Percentiles rank a stretch among this genome's conserved stretches.
Evolutionary conservation across 352 stramenopile genomes (phyloP).

Genomic region (Blastocystis sp.): DNA sequence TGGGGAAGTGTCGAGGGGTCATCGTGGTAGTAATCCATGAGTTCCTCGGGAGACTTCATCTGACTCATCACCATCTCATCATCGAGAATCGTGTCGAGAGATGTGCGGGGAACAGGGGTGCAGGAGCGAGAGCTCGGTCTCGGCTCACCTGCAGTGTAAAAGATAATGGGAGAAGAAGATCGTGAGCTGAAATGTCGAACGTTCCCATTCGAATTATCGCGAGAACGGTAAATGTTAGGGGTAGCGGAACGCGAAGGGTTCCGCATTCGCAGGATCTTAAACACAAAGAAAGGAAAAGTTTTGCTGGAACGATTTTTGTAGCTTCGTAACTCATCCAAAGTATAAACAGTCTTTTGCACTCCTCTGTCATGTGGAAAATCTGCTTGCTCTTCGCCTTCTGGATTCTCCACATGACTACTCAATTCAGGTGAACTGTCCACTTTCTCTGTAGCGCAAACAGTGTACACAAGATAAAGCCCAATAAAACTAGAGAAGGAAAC

Average conservation of each 20-base stretch:
- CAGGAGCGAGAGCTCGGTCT: background rate
- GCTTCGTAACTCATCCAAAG: background rate
- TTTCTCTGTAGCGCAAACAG: background rate
- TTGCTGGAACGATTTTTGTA: background rate
- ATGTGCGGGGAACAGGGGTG: background rate
- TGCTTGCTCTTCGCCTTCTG: no score
- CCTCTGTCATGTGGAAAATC: background rate
- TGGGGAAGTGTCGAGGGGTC: constrained; percentile 49
- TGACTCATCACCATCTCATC: background rate
- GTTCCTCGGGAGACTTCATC: background rate
- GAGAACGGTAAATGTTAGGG: background rate
- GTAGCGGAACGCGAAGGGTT: constrained; percentile 1
- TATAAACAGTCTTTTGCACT: background rate
- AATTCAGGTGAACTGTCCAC: background rate
- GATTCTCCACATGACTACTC: background rate
- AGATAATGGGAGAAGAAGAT: constrained; percentile 24
- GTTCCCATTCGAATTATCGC: background rate
- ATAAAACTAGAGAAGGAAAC: background rate
- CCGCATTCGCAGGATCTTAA: background rate
- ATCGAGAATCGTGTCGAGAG: background rate
- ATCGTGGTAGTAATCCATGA: constrained; percentile 58
- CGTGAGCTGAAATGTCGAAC: background rate
- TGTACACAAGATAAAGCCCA: background rate
- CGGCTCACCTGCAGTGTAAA: constrained; percentile 6
- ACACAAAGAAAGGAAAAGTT: background rate